Evolutionary conservation across 768 basidiomycete species (phyloP).

Genomic region (Phylloporus sp.): DNA sequence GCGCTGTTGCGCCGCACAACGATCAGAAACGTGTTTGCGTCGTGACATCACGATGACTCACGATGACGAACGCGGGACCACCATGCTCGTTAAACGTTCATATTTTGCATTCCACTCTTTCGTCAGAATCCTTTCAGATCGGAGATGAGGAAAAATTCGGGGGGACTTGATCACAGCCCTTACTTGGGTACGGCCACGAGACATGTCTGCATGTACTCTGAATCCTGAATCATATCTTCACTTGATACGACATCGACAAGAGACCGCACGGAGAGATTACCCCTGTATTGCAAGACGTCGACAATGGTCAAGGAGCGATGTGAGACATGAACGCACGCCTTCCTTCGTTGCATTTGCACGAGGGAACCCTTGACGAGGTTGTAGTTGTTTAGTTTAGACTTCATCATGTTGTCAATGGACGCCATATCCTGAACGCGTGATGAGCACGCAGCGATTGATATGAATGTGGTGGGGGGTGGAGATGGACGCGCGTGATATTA

Average conservation of each 20-base stretch:
- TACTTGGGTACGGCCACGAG: conserved; percentile 94
- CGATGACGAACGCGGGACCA: conserved; percentile 90
- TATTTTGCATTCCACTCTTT: conserved; percentile 92
- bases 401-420: conserved; percentile 92
- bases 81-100: conserved; percentile 82
- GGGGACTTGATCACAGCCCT: conserved; percentile 22
- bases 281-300: conserved; percentile 44
- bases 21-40: conserved; percentile 21
- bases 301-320: conserved; percentile 2
- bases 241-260: conserved; percentile 79
- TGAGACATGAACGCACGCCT: conserved; percentile 52
- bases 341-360: conserved; percentile 90
- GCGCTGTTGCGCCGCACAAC: conserved; percentile 39
- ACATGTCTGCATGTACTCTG: conserved; percentile 90
- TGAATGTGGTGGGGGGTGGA: conserved; percentile 17
- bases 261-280: conserved; percentile 90
- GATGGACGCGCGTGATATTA: conserved; percentile 29
- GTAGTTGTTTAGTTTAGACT: conserved; percentile 86
- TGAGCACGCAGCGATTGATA: conserved; percentile 18
- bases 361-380: conserved; percentile 92
- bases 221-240: conserved; percentile 79
- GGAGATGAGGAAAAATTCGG: conserved; percentile 7
- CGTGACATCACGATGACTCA: conserved; percentile 36
- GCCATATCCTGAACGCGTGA: conserved; percentile 65
- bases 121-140: conserved; percentile 51